Base-by-base conservation (phyloP, 2,329 filamentous ascomycete genomes). In the Aspergillus ochraceoroseus region DNA sequence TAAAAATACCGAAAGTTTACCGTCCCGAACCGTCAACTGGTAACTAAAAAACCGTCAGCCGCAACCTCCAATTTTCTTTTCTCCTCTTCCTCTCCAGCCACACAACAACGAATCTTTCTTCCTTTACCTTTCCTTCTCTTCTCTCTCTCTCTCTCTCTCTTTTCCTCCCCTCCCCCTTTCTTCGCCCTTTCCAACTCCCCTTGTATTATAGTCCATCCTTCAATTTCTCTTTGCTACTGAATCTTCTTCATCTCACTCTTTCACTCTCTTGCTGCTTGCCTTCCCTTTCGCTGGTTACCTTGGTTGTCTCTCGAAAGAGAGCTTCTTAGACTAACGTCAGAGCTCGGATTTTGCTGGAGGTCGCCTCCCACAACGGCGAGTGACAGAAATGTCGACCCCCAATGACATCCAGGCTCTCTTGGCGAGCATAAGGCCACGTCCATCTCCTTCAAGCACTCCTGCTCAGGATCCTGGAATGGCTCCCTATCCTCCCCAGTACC, bases 301-400 rank as follows among this genome's bases (percentile, higher is more conserved):
- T 33, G 32, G 18, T 12, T 33, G 44, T 29, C 51, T 62, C 55
- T 61, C 56, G 53, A 55, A 58, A 59, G 57, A 62, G 59, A 60
- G 59, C 57, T 58, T 41, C 44, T 38, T 52, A 46, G 55, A 50
- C 31, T 33, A 37, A 23, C 25, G 38, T n/a, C 29, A 30, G 46
- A 57, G 55, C 53, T 60, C 53, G 52, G 46, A 46, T 46, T 49
- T 48, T 45, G 48, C 53, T 55, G 48, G 53, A 54, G 55, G 57
- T 59, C 55, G 56, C 51, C 53, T 52, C 41, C 41, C 34, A 45
- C 40, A 38, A 38, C 44, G 57, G 57, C 56, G 58, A 56, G 58
- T 49, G 63, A 57, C 63, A 66, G 66, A 65, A 67, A 71, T 71
- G 68, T 70, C 68, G 48, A 65, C 64, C 55, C 63, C 64, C 43